Conservation (phyloP, 257 asterid genomes). For the Oldenlandia corymbosa region DNA sequence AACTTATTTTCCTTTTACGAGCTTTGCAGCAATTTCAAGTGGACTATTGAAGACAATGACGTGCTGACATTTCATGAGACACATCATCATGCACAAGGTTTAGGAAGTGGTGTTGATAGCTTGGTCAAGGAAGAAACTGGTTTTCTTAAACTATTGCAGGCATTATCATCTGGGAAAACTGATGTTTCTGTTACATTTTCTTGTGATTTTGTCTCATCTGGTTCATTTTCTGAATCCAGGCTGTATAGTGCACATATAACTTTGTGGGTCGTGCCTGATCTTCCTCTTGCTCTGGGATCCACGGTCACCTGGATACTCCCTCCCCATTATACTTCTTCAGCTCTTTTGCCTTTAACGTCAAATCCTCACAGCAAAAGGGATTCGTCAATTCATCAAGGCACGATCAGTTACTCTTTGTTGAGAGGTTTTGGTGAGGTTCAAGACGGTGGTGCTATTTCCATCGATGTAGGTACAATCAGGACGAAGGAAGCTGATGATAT, state of each 20-base stretch:
- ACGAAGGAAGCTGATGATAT: conserved; percentile 55
- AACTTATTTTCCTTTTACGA: conserved; percentile 76
- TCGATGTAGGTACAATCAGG: conserved; percentile 60
- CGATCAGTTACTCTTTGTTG: conserved; percentile 58
- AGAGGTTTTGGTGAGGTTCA: conserved; percentile 32
- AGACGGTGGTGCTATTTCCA: conserved; percentile 39
- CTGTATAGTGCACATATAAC: conserved; percentile 57
- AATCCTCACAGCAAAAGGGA: conserved; percentile 39
- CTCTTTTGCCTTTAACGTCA: conserved; percentile 59
- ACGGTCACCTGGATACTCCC: conserved; percentile 85
- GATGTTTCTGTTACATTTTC: conserved; percentile 60
- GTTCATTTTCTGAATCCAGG: conserved; percentile 39
- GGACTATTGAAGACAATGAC: conserved; percentile 59
- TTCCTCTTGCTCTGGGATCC: conserved; percentile 78
- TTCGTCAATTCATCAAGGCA: conserved; percentile 41
- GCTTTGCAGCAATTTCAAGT: conserved; percentile 57
- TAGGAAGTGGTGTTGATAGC: too few species aligned
- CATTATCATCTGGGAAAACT: conserved; percentile 72
- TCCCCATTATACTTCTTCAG: conserved; percentile 64
- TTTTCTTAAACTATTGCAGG: conserved; percentile 58
- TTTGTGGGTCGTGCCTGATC: conserved; percentile 62
- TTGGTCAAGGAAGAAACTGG: conserved; percentile 39
- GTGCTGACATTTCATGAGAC: conserved; percentile 45
- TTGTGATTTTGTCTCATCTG: conserved; percentile 48
- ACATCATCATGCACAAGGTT: conserved; percentile 17